Base-by-base conservation (phyloP, 1,284 basidiomycete species). In the Ceratobasidium sp. region DNA sequence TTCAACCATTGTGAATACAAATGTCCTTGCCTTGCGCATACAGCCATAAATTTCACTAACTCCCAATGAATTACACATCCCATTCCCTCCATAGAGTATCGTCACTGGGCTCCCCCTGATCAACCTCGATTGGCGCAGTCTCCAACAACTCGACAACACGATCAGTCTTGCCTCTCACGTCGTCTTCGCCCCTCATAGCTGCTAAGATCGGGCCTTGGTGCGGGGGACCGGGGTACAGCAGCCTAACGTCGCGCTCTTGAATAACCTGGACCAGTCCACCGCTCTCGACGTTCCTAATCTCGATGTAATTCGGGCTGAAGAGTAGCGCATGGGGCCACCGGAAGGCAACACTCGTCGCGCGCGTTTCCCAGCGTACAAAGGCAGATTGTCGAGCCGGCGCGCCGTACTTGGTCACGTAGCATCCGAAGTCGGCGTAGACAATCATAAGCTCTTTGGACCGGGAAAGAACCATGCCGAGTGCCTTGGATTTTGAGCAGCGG, bases 341-440 rank as follows among this genome's bases (percentile, higher is more conserved):
- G 57, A 84, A 79, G 10, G 86, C 84, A 74, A 83, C 92, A 2
- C 86, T 80, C 1, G 76, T 78, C 10, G 87, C 89, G 70, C 82
- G 85, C 68, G 82, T 83, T 78, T 93, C 91, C 91, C 91, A 93
- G 62, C 85, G 87, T 69, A 92, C 84, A 75, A 85, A 91, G 0
- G 83, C 82, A 10, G 80, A 82, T 43, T 81, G 82, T 43, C 90
- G 87, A 15, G 79, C 80, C 1, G 89, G 90, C 2, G 80, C 76
- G 4, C 91, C 91, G 72, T 86, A 82, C 68, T 86, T 87, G 68
- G 87, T 84, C 73, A 92, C 85, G 76, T 89, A 92, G 74, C 85
- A 90, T 13, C 90, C 91, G 42, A 91, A 75, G 32, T 81, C 82
- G 82, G 71, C 88, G 72, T 88, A 93, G 20, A 93, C 76, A 22